Base-by-base conservation (phyloP, 805 yeast genomes). In the Cyberlindnera meyerae region DNA sequence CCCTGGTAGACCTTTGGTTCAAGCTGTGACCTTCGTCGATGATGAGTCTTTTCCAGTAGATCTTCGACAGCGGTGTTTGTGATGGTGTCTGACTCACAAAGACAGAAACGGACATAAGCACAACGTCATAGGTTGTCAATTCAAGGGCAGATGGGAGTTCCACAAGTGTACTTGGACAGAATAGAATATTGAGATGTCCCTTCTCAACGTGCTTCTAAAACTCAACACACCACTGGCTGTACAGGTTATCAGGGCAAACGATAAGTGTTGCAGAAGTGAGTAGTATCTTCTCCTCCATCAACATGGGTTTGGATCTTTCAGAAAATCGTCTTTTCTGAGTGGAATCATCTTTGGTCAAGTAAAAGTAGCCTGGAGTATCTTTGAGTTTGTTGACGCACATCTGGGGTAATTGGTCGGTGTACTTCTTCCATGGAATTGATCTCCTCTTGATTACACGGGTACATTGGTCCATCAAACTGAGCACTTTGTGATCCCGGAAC, bases 11-110 rank as follows among this genome's bases (percentile, higher is more conserved):
- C 37, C 68, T 69, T 7, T 79, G 67, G 40, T 65, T 68, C 72
- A 80, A 68, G 18, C 78, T 68, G 53, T 81, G 88, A 0, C 88
- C 88, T 54, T 81, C 89, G 54, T 81, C 89, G n/a, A 82, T 74
- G 13, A 82, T 77, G 21, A 81, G 58, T 16, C 88, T 51, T 50
- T 81, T 81, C 87, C 88, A 81, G 45, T 70, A 75, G 1, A 79
- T 55, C 11, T 54, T 48, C 25, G 58, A 52, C 9, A 81, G 49
- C 2, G 33, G 42, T 2, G 68, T 58, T 4, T 66, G 65, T 4
- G 59, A 57, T 3, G 48, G 42, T 2, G 46, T 41, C 34, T 73
- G 73, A 18, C 53, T 55, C 0, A 76, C 59, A 47, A 78, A 68
- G 6, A 68, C 58, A 0, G 73, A 64, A 11, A 61, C 57, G 0